Evolutionary conservation across 305 asterid species (phyloP).

Genomic region (Ilex paraguariensis): DNA sequence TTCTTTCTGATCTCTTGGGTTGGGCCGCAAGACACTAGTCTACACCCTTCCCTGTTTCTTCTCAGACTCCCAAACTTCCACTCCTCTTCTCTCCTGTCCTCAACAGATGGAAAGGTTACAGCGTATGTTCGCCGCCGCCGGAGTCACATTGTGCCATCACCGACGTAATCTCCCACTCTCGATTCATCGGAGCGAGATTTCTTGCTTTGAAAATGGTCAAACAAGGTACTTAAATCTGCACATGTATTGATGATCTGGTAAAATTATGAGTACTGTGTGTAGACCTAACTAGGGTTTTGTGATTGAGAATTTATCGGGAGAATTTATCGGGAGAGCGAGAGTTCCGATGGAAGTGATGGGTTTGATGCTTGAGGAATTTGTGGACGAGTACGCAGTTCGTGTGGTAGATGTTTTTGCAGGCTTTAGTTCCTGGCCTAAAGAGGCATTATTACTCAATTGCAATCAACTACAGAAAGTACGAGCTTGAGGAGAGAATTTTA

Average conservation of each 20-base stretch:
- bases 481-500: no score
- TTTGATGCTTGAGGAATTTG: constrained; percentile 94
- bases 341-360: constrained; percentile 99
- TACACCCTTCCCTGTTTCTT: no score
- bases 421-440: no score
- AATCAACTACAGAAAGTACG: no score
- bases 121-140: constrained; percentile 97
- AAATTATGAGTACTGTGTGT: not conserved
- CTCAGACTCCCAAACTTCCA: no score
- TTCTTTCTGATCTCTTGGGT: no score
- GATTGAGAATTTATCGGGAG: constrained; percentile 1
- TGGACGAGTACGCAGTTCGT: constrained; percentile 94
- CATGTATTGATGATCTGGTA: no score
- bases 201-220: constrained; percentile 97
- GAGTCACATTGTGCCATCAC: constrained; percentile 89
- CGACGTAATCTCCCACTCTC: constrained; percentile 89
- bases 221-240: constrained; percentile 53
- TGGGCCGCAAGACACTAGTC: no score
- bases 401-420: constrained; percentile 19
- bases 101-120: constrained; percentile 64
- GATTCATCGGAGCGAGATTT: constrained; percentile 96
- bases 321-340: constrained; percentile 73
- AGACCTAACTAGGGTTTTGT: constrained; percentile 12
- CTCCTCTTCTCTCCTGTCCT: not conserved
- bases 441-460: no score